Base-by-base conservation (phyloP, 192 early-diverging fungal genomes). In the Backusella macrospora region DNA sequence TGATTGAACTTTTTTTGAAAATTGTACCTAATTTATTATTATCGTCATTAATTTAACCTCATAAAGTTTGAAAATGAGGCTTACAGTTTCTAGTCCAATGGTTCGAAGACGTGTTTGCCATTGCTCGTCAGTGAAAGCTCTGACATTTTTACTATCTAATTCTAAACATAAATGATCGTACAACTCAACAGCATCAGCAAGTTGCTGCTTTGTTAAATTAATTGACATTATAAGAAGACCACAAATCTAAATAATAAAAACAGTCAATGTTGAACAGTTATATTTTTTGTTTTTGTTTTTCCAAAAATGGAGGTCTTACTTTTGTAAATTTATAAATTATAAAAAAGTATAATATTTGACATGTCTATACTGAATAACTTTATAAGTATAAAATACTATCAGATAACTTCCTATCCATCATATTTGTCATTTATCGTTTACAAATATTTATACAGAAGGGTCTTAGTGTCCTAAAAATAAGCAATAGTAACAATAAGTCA, bases 1-100 rank as follows among this genome's bases (percentile, higher is more conserved):
- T 52, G 49, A 10, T 52, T 52, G 49, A 18, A 52, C 49, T 52
- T 52, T 52, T 52, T 52, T 52, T 52, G 49, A 18, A 52, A 52
- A 52, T 18, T 52, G 49, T 7, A 52, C 18, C 49, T 52, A 52
- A 18, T 34, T 52, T 52, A 18, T 49, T 52, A 7, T 49, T 49
- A 18, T 52, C 18, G 49, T 18, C n/a, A 52, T 52, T 52, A 18
- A 52, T 18, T 52, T 18, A 52, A 9, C 49, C 18, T n/a, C 6
- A 34, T 34, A 34, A 34, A 34, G 29, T n/a, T 23, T 52, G 49
- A 52, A 21, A 18, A 23, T 52, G n/a, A 8, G 49, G 18, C 18
- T 52, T 52, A 52, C 49, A 52, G 49, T 52, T 52, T 52, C 49
- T 18, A 52, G 49, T 52, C 49, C 49, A 18, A 52, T 52, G 8